Conservation (phyloP, 164 flowering plant genomes). For the Annona squamosa region DNA sequence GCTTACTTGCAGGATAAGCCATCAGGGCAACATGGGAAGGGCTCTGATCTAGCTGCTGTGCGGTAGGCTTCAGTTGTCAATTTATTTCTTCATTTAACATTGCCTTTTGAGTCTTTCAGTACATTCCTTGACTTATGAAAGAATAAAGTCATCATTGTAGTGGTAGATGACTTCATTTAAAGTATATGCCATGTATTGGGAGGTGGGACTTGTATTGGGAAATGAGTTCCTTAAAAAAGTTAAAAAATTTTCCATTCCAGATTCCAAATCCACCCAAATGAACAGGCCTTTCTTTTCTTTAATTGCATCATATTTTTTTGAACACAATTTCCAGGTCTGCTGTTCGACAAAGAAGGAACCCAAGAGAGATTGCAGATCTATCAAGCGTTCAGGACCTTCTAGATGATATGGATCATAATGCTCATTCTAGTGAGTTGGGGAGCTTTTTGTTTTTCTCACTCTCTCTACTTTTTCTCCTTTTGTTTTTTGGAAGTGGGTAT, state of each 20-base stretch:
- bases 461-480: not conserved
- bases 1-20: slow-evolving; percentile 58
- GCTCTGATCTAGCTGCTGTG: slow-evolving; percentile 45
- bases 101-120: not conserved
- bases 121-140: not conserved
- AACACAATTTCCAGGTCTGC: slow-evolving; percentile 48
- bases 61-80: slow-evolving; percentile 39
- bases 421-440: slow-evolving; percentile 58
- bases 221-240: too few species aligned
- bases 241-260: too few species aligned
- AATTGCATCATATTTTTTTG: not conserved
- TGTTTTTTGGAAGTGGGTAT: not conserved
- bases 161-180: too few species aligned
- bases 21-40: slow-evolving; percentile 24
- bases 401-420: slow-evolving; percentile 50
- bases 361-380: slow-evolving; percentile 86
- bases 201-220: too few species aligned
- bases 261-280: too few species aligned
- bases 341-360: slow-evolving; percentile 83
- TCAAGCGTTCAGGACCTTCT: slow-evolving; percentile 82
- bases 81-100: not conserved
- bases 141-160: not conserved
- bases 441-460: not conserved
- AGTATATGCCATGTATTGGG: too few species aligned
- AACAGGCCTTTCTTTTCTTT: not conserved